Conservation (phyloP, 176 grass and related monocot genomes). For the Guadua angustifolia region DNA sequence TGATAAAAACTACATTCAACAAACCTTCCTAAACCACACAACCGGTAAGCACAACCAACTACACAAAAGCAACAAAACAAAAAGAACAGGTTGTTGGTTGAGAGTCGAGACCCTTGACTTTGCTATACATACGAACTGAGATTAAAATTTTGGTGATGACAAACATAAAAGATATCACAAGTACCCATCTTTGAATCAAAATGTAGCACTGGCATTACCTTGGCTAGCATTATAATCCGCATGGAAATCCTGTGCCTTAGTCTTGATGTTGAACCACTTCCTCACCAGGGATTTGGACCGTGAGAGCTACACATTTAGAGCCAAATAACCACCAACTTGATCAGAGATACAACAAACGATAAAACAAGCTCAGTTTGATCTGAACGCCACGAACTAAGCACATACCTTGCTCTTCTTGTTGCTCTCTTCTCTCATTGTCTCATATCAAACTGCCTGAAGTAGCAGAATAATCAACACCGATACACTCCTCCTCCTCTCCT, state of each 20-base stretch:
- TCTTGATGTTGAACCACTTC: conserved; percentile 97
- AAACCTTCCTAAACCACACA: conserved; percentile 19
- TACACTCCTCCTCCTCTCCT: neutral
- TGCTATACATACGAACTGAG: neutral
- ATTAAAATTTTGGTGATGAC: neutral
- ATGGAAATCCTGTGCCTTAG: conserved; percentile 80
- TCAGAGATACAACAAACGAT: conserved; percentile 8
- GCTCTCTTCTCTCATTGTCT: conserved; percentile 78
- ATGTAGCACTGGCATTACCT: conserved; percentile 54
- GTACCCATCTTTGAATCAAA: neutral
- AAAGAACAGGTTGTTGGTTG: neutral
- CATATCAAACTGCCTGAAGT: conserved; percentile 37
- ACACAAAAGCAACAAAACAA: conserved; percentile 23
- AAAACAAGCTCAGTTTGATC: neutral
- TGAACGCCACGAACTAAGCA: neutral
- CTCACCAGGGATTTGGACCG: conserved; percentile 92
- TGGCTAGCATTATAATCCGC: conserved; percentile 58
- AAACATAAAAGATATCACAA: neutral
- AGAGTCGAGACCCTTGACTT: neutral
- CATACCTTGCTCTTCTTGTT: conserved; percentile 89
- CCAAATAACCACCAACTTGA: conserved; percentile 37
- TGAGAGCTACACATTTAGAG: conserved; percentile 59
- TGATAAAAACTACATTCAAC: conserved; percentile 8
- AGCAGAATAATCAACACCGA: neutral
- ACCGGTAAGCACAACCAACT: neutral